Conservation (phyloP, 2,329 filamentous ascomycete genomes). For the Trichoderma asperellum region DNA sequence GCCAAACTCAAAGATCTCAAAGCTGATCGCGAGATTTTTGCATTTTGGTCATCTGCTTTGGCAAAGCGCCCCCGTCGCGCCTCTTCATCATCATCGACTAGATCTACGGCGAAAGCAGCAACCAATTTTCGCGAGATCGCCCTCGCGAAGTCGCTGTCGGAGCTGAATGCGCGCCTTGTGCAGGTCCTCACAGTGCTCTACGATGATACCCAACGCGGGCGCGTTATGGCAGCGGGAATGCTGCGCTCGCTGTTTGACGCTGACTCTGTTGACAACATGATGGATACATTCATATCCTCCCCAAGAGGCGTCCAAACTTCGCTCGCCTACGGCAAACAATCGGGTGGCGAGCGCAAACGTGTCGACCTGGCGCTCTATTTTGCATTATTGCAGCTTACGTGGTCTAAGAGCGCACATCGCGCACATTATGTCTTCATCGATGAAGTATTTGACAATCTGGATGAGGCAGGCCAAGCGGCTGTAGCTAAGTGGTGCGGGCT, state of each 20-base stretch:
- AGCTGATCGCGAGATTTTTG: constrained; percentile 32
- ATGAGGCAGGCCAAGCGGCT: constrained; percentile 31
- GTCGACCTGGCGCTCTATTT: constrained; percentile 35
- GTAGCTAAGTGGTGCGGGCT: constrained; percentile 29
- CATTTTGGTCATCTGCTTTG: constrained; percentile 31
- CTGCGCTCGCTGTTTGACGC: constrained; percentile 31
- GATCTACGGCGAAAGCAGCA: not conserved
- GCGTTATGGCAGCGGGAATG: constrained; percentile 31
- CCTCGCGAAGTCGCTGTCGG: constrained; percentile 30
- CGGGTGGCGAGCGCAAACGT: constrained; percentile 33
- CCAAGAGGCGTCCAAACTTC: constrained; percentile 28
- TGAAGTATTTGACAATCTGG: constrained; percentile 34
- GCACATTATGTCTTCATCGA: constrained; percentile 34
- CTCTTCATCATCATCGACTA: constrained; percentile 28
- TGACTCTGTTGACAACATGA: constrained; percentile 10
- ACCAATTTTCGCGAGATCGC: constrained; percentile 32
- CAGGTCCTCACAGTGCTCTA: constrained; percentile 31
- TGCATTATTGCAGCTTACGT: constrained; percentile 31
- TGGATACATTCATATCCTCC: not conserved
- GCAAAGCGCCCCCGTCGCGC: constrained; percentile 28
- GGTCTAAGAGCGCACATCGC: constrained; percentile 31
- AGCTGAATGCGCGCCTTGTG: constrained; percentile 31
- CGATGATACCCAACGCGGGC: constrained; percentile 30
- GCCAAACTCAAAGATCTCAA: constrained; percentile 8
- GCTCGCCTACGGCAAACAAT: constrained; percentile 32